Evolutionary conservation across 306 rosid species (phyloP).

Genomic region (Rosa multiflora): DNA sequence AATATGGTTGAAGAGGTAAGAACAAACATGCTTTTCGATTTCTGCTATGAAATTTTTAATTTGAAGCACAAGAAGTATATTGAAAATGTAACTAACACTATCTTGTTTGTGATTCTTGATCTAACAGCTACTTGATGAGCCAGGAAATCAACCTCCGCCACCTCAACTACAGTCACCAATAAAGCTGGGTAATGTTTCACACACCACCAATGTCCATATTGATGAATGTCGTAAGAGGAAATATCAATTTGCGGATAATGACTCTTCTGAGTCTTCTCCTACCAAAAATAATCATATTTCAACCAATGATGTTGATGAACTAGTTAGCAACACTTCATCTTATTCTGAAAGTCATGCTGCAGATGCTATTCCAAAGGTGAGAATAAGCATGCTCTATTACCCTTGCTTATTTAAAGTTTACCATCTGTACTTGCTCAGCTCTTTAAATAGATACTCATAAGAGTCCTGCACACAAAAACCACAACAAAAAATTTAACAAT

Average conservation of each 20-base stretch:
- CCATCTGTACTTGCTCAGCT: too few species aligned
- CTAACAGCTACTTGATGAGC: constrained; percentile 11
- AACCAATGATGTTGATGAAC: background rate
- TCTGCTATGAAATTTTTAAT: background rate
- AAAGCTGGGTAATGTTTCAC: background rate
- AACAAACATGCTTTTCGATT: background rate
- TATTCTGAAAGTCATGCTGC: background rate
- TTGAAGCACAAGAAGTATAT: constrained; percentile 10
- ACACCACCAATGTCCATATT: too few species aligned
- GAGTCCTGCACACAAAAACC: too few species aligned
- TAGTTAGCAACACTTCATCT: background rate
- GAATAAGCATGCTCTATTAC: constrained; percentile 23
- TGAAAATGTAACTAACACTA: constrained; percentile 1
- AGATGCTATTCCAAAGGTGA: constrained; percentile 29
- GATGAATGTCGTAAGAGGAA: background rate
- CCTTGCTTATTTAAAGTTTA: background rate
- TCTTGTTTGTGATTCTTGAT: constrained; percentile 20
- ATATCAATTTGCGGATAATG: background rate
- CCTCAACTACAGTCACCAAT: background rate
- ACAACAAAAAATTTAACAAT: too few species aligned
- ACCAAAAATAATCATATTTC: background rate
- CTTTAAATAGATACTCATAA: too few species aligned
- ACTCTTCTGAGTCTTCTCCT: background rate
- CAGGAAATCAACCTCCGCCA: too few species aligned
- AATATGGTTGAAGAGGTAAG: constrained; percentile 1